Evolutionary conservation across 805 yeast genomes (phyloP).

Genomic region (Wickerhamomyces bovis): DNA sequence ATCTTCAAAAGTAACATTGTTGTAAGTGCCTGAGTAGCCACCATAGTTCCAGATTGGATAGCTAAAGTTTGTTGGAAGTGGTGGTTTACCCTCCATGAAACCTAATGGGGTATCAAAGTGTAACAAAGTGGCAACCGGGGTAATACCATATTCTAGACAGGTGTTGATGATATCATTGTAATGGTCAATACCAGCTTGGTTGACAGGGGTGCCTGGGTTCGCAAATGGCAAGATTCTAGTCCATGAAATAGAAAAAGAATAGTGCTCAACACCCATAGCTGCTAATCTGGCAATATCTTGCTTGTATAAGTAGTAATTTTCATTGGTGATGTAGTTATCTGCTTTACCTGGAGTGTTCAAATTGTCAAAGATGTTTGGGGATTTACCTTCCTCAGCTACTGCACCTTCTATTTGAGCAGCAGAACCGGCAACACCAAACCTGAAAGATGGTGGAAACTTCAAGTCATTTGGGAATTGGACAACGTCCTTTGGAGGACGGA

Average conservation of each 20-base stretch:
- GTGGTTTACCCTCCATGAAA: background rate
- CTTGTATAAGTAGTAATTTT: background rate
- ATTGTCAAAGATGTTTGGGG: background rate
- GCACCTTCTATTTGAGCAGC: background rate
- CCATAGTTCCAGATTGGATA: slow-evolving; percentile 1
- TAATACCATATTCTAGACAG: background rate
- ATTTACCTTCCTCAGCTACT: background rate
- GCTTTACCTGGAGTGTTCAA: background rate
- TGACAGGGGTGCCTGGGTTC: background rate
- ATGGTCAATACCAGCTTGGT: background rate
- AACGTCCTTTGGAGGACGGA: background rate
- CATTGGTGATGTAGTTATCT: background rate
- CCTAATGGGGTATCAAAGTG: background rate
- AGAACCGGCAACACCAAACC: background rate
- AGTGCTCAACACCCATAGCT: background rate
- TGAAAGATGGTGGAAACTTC: background rate
- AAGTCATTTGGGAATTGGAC: background rate
- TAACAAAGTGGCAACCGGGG: background rate
- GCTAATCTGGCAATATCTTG: slow-evolving; percentile 1
- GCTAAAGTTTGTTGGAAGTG: background rate
- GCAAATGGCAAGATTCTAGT: background rate
- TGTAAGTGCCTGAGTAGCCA: background rate
- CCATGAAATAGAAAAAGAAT: background rate
- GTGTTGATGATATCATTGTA: background rate
- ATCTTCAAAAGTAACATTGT: slow-evolving; percentile 1